Conservation (phyloP, 2,329 filamentous ascomycete genomes). For the Aspergillus tubingensis region DNA sequence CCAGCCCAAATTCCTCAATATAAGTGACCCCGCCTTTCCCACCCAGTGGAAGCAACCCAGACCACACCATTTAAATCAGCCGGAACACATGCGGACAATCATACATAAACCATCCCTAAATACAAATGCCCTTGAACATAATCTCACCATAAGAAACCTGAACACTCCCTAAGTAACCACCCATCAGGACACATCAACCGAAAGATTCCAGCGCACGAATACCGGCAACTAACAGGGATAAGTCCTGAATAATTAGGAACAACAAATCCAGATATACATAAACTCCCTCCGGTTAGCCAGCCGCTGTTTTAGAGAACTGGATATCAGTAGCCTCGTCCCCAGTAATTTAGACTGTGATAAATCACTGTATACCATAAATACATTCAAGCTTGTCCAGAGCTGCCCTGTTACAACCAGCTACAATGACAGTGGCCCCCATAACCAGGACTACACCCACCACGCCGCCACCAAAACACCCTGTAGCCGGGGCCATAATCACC, state of each 20-base stretch:
- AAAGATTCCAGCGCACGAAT: not conserved
- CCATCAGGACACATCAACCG: slow-evolving; percentile 3
- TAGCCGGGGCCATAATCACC: slow-evolving; percentile 1
- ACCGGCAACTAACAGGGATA: not conserved
- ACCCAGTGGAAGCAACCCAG: not conserved
- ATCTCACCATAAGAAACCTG: not conserved
- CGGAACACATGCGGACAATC: not conserved
- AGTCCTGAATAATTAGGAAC: not conserved
- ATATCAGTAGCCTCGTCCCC: not conserved
- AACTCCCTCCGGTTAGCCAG: not conserved
- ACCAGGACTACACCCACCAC: not conserved
- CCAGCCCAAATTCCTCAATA: not conserved
- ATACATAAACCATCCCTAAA: slow-evolving; percentile 12
- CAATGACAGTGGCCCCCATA: not conserved
- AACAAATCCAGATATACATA: slow-evolving; percentile 4
- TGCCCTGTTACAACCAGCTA: not conserved
- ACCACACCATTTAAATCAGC: slow-evolving; percentile 5
- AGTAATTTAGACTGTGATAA: not conserved
- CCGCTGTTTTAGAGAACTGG: not conserved
- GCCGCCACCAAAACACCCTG: slow-evolving; percentile 4
- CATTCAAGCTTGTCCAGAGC: not conserved
- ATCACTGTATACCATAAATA: not conserved
- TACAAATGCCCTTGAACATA: slow-evolving; percentile 2
- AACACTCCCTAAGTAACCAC: not conserved
- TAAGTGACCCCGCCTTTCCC: not conserved